phyloP scores from a whole-genome alignment of 2,329 filamentous ascomycete genomes.

The Penicillium sp. region DNA sequence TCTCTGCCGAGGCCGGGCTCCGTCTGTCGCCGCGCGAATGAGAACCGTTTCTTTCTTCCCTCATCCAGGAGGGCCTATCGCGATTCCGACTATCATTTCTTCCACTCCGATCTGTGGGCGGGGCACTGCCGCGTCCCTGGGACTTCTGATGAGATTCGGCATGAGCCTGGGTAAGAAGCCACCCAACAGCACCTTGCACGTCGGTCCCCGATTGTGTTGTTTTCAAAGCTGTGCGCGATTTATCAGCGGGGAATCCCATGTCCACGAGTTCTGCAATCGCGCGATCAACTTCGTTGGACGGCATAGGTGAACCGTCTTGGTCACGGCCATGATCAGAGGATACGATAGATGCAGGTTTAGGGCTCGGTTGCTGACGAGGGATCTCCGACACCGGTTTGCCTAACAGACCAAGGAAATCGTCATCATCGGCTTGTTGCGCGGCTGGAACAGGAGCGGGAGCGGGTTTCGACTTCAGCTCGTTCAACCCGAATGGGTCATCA shows the following conservation, averaged over 20 bases:
- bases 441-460: slow-evolving; percentile 48
- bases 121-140: slow-evolving; percentile 31
- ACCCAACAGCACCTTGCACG: slow-evolving; percentile 83
- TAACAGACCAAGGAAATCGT: slow-evolving; percentile 64
- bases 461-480: slow-evolving; percentile 58
- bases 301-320: slow-evolving; percentile 24
- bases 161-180: slow-evolving; percentile 89
- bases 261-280: slow-evolving; percentile 88
- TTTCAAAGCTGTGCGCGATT: slow-evolving; percentile 75
- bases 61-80: slow-evolving; percentile 63
- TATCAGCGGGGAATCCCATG: slow-evolving; percentile 88
- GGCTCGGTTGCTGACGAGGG: slow-evolving; percentile 34
- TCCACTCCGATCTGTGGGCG: slow-evolving; percentile 19
- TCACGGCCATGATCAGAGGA: slow-evolving; percentile 11
- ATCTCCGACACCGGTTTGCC: slow-evolving; percentile 60
- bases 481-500: slow-evolving; percentile 86
- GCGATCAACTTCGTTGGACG: slow-evolving; percentile 64
- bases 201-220: slow-evolving; percentile 78
- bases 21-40: slow-evolving; percentile 31
- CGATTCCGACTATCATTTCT: slow-evolving; percentile 32
- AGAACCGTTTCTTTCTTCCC: slow-evolving; percentile 46
- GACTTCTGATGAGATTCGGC: slow-evolving; percentile 74
- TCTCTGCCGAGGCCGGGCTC: slow-evolving; percentile 56
- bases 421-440: slow-evolving; percentile 56
- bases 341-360: slow-evolving; percentile 13